Conservation (phyloP, 176 grass and related monocot genomes). For the Carex parvula region DNA sequence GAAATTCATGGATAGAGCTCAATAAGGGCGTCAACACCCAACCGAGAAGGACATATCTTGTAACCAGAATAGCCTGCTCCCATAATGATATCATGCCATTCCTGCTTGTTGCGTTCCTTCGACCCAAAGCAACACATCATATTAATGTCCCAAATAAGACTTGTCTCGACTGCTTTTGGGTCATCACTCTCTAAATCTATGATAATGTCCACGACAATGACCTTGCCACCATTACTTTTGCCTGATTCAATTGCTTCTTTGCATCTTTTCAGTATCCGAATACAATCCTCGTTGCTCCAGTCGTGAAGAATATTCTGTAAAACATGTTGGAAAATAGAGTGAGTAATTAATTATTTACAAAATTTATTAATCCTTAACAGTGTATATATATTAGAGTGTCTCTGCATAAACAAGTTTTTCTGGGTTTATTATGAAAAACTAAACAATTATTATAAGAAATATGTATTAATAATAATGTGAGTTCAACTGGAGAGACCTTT, state of each 20-base stretch:
- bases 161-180: slow-evolving; percentile 30
- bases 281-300: too few species aligned
- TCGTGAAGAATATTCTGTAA: slow-evolving; percentile 25
- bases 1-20: slow-evolving; percentile 39
- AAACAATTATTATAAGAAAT: too few species aligned
- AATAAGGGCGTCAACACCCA: slow-evolving; percentile 44
- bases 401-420: too few species aligned
- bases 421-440: too few species aligned
- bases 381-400: too few species aligned
- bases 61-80: slow-evolving; percentile 43
- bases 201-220: slow-evolving; percentile 58
- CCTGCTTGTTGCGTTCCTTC: slow-evolving; percentile 35
- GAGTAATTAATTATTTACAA: too few species aligned
- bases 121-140: slow-evolving; percentile 35
- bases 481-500: background rate
- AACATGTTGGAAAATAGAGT: background rate
- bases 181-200: slow-evolving; percentile 23
- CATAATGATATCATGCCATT: slow-evolving; percentile 38
- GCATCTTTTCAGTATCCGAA: too few species aligned
- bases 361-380: too few species aligned
- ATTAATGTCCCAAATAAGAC: slow-evolving; percentile 44
- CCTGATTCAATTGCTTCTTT: too few species aligned
- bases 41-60: slow-evolving; percentile 31
- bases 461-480: background rate
- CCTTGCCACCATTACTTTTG: slow-evolving; percentile 26